Evolutionary conservation across 2,329 filamentous ascomycete genomes (phyloP).

Genomic region (Exophiala sp.): DNA sequence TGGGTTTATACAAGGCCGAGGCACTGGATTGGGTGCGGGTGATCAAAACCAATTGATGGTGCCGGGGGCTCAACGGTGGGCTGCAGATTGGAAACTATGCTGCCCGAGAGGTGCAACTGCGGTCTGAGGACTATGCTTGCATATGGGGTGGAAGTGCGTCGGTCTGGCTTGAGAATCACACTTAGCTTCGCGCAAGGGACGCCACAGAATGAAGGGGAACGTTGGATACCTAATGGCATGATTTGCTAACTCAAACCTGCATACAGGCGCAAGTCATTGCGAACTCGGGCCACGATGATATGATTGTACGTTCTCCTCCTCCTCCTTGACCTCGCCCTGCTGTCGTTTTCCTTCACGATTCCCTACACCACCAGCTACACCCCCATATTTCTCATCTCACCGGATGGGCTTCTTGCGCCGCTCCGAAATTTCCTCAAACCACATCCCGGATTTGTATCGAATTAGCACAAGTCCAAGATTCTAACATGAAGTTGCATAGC

Average conservation of each 20-base stretch:
- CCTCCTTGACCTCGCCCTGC: background rate
- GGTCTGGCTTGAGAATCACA: too few relatives aligned
- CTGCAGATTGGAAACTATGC: background rate
- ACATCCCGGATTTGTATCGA: too few relatives aligned
- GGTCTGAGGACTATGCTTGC: background rate
- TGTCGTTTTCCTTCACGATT: background rate
- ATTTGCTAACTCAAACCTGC: background rate
- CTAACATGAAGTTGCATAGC: constrained; percentile 47
- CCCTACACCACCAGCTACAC: too few relatives aligned
- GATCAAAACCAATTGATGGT: too few relatives aligned
- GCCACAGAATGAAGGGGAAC: too few relatives aligned
- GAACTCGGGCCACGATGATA: constrained; percentile 91
- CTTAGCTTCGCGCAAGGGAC: too few relatives aligned
- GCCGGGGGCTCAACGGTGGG: too few relatives aligned
- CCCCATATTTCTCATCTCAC: too few relatives aligned
- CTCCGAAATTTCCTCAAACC: too few relatives aligned
- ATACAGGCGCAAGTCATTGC: constrained; percentile 69
- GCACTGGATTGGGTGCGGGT: too few relatives aligned
- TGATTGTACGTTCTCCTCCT: constrained; percentile 72
- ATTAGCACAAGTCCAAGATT: background rate
- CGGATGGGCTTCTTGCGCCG: too few relatives aligned
- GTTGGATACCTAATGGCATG: background rate
- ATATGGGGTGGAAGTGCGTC: background rate
- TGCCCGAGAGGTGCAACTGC: background rate
- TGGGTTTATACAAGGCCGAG: too few relatives aligned